Conservation (phyloP, 2,329 filamentous ascomycete genomes). For the Curvularia lunata region DNA sequence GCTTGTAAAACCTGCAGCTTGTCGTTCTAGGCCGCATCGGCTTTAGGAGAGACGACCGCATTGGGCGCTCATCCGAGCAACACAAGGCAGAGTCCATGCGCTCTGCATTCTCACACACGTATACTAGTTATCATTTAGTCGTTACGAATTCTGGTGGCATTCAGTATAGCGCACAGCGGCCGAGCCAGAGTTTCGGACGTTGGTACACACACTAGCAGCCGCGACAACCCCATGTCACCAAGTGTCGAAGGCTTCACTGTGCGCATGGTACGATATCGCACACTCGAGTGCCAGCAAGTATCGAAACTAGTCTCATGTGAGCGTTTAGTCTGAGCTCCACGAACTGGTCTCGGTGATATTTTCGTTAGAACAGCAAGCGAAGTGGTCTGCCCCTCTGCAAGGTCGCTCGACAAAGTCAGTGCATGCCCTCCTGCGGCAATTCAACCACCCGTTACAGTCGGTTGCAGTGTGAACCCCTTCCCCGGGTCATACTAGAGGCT, state of each 20-base stretch:
- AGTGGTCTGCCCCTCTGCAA: neutral
- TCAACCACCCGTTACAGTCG: neutral
- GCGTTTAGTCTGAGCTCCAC: neutral
- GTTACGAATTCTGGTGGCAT: neutral
- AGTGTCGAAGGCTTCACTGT: neutral
- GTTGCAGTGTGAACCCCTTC: neutral
- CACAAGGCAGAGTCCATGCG: neutral
- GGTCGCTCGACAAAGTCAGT: neutral
- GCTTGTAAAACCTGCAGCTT: neutral
- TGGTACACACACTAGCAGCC: neutral
- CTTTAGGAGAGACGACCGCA: neutral
- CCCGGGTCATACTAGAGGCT: neutral
- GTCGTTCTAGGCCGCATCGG: neutral
- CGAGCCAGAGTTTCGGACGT: neutral
- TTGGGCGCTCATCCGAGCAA: neutral
- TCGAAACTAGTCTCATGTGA: neutral
- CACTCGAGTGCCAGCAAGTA: neutral
- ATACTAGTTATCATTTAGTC: neutral
- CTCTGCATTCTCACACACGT: neutral
- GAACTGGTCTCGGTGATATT: conserved; percentile 1
- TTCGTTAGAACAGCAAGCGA: conserved; percentile 3
- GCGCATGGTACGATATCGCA: neutral
- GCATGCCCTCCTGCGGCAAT: neutral
- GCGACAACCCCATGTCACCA: neutral
- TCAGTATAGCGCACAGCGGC: neutral